Evolutionary conservation across 1,139 yeast genomes (phyloP).

Genomic region (Arxiozyma bovina): DNA sequence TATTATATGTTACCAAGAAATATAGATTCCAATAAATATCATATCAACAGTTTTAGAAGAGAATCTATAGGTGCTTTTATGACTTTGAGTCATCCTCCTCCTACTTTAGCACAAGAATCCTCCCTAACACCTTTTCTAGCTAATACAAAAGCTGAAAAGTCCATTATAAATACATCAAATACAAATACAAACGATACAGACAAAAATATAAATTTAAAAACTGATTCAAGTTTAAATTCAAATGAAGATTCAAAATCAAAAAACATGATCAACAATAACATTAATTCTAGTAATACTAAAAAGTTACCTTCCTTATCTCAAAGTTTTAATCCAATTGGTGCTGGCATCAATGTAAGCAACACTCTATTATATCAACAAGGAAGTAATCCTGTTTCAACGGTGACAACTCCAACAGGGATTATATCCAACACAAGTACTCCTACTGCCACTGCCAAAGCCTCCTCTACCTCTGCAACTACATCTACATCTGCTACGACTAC

Average conservation of each 20-base stretch:
- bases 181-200: neutral
- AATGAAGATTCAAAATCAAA: neutral
- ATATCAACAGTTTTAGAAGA: neutral
- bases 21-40: neutral
- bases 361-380: neutral
- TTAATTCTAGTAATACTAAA: neutral
- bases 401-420: neutral
- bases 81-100: constrained; percentile 15
- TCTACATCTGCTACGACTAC: neutral
- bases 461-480: no score
- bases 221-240: neutral
- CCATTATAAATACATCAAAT: neutral
- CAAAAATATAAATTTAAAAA: neutral
- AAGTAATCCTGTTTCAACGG: neutral
- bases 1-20: neutral
- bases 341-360: neutral
- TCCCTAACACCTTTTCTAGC: constrained; percentile 19
- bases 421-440: neutral
- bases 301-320: neutral
- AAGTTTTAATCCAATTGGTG: neutral
- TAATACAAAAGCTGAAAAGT: constrained; percentile 7
- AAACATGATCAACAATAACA: neutral
- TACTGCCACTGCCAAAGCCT: neutral
- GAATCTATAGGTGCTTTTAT: constrained; percentile 21
- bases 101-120: constrained; percentile 19